Evolutionary conservation across 2,329 filamentous ascomycete genomes (phyloP).

Genomic region (Colletotrichum filicis): DNA sequence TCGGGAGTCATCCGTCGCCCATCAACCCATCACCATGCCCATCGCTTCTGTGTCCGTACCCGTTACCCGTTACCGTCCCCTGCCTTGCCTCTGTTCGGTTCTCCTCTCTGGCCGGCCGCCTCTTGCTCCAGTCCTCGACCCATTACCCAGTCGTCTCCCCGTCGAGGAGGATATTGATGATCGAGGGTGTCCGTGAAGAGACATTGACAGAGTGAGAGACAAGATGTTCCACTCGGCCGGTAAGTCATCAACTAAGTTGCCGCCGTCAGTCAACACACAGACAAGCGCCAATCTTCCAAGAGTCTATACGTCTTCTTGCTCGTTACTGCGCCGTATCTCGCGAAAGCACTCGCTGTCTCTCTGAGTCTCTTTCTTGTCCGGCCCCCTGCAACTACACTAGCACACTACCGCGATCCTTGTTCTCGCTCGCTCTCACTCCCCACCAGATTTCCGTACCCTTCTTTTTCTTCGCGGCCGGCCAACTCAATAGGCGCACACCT

Average conservation of each 20-base stretch:
- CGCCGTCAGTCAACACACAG: not conserved
- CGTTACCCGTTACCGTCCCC: constrained; percentile 2
- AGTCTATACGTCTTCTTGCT: not conserved
- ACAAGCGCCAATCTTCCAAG: not conserved
- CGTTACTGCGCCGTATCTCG: constrained; percentile 10
- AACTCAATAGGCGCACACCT: constrained; percentile 25
- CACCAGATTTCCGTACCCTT: constrained; percentile 28
- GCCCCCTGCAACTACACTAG: not conserved
- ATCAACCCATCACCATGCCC: constrained; percentile 10
- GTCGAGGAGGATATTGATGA: not conserved
- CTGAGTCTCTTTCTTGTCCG: not conserved
- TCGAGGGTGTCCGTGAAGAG: not conserved
- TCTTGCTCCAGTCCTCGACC: constrained; percentile 14
- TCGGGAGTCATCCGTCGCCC: constrained; percentile 26
- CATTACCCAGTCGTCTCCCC: not conserved
- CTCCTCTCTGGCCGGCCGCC: constrained; percentile 8
- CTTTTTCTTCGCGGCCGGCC: constrained; percentile 18
- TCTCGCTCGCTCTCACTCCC: constrained; percentile 13
- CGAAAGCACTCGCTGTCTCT: not conserved
- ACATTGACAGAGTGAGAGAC: not conserved
- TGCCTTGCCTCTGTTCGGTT: constrained; percentile 18
- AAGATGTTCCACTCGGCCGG: not conserved
- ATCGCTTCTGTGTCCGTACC: not conserved
- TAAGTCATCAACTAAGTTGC: not conserved
- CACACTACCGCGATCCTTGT: constrained; percentile 25